Evolutionary conservation across 371 early-diverging fungal genomes (phyloP), one percentile per base, ranked within the genome.

Genomic region (Mucor circinelloides): DNA sequence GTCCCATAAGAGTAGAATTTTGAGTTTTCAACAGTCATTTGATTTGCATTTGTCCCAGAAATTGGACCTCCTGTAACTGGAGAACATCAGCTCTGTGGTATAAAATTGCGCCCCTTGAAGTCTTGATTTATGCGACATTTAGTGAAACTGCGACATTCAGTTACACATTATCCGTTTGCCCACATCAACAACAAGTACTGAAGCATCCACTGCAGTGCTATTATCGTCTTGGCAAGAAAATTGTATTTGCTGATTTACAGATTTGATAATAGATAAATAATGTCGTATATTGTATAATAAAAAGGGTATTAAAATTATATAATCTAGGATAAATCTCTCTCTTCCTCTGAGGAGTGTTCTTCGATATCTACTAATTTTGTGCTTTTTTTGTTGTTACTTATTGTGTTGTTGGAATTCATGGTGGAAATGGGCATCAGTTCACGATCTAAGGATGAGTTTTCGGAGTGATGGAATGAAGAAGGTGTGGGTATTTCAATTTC

Each of bases 401-500:
- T 52, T 52, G 52, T 52, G 15, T 46, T 46, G 46, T 46, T 62
- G 28, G 36, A 63, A 28, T 38, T 46, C 38, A 48, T 58, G 40
- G 15, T 52, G 34, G 52, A 21, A 34, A 72, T 67, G 8, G 80
- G 76, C 52, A 70, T 61, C 27, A 73, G 57, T 63, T 79, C 79
- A 63, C 75, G 72, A 34, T 76, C 76, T 34, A 64, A 34, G 12
- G 9, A 12, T 44, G 17, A 7, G n/a, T 61, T 34, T 13, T 58
- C 71, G 36, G 60, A 54, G 32, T 69, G 59, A 28, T 66, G 63
- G 25, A 79, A 60, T 10, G 75, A 70, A 27, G 74, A 76, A 56
- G 77, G 75, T 25, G 80, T 82, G 30, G 82, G 82, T 50, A 79
- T 82, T 30, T 82, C 78, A 21, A 79, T 82, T 60, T 79, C 80